Evolutionary conservation across 225 moss, liverwort and hornwort species (phyloP).

Genomic region (Marchantia polymorpha): DNA sequence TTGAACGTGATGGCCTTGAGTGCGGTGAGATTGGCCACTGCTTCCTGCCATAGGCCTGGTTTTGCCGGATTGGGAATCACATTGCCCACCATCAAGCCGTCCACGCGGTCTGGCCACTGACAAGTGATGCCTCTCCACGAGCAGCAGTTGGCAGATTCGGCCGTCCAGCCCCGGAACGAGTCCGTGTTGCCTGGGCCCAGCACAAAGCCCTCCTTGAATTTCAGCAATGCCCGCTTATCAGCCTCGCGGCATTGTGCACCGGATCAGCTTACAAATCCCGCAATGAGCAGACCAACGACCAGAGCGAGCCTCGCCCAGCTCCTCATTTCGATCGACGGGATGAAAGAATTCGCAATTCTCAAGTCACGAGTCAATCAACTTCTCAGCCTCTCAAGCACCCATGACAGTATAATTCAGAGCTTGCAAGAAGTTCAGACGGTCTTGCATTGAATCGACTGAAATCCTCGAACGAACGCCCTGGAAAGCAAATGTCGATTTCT

Average conservation of each 20-base stretch:
- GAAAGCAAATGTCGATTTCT: too few relatives aligned
- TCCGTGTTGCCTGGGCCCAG: background rate
- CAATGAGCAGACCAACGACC: background rate
- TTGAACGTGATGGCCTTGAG: background rate
- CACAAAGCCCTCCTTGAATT: constrained; percentile 3
- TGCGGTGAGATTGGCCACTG: constrained; percentile 9
- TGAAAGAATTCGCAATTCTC: too few relatives aligned
- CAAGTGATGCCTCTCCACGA: constrained; percentile 5
- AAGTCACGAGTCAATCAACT: too few relatives aligned
- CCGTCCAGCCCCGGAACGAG: background rate
- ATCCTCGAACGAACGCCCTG: too few relatives aligned
- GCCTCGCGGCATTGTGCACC: constrained; percentile 11
- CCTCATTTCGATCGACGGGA: background rate
- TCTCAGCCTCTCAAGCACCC: too few relatives aligned
- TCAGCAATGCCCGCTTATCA: constrained; percentile 11
- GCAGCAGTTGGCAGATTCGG: constrained; percentile 4
- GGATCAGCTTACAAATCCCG: background rate
- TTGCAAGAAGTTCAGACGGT: too few relatives aligned
- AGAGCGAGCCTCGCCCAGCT: background rate
- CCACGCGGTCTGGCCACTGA: background rate
- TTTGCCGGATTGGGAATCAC: constrained; percentile 1
- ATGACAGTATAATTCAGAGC: too few relatives aligned
- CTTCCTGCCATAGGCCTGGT: constrained; percentile 14
- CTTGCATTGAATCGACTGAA: too few relatives aligned
- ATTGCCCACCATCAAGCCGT: background rate